Percentiles rank a stretch among this genome's conserved stretches.
phyloP scores from a whole-genome alignment of 441 rosid species.

The Euphorbia corollata region DNA sequence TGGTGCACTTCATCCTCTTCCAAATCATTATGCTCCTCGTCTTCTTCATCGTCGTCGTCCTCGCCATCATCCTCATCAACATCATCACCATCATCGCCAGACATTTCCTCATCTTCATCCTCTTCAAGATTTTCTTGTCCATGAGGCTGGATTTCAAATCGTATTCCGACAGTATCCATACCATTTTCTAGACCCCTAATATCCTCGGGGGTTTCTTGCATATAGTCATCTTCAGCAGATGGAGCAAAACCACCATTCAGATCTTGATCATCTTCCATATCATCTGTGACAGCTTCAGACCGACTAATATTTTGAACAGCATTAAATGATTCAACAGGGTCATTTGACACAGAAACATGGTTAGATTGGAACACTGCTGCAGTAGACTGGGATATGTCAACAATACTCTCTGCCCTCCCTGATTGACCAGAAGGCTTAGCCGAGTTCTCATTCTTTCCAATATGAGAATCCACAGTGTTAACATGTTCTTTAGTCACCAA shows the following conservation, averaged over 20 bases:
- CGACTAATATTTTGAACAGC: conserved; percentile 49
- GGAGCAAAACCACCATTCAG: conserved; percentile 70
- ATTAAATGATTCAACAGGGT: conserved; percentile 49
- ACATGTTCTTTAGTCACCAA: conserved; percentile 92
- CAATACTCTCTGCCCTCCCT: conserved; percentile 51
- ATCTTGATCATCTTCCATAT: conserved; percentile 98
- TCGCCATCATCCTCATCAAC: conserved; percentile 41
- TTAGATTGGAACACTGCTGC: conserved; percentile 54
- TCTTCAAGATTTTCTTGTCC: conserved; percentile 80
- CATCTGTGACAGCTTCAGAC: conserved; percentile 84
- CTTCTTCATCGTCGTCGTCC: conserved; percentile 72
- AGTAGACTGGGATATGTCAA: conserved; percentile 47
- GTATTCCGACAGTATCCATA: conserved; percentile 60
- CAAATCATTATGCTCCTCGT: conserved; percentile 65
- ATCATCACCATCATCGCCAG: conserved; percentile 77
- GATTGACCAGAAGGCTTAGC: conserved; percentile 48
- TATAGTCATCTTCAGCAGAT: conserved; percentile 70
- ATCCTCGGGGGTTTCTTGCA: conserved; percentile 86
- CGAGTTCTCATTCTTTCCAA: conserved; percentile 59
- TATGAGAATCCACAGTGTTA: conserved; percentile 48
- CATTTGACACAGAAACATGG: conserved; percentile 51
- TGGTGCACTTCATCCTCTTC: conserved; percentile 90
- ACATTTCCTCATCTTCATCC: conserved; percentile 91
- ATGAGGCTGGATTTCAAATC: conserved; percentile 72
- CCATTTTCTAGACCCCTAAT: conserved; percentile 70